Percentiles rank a stretch among this genome's conserved stretches.
Evolutionary conservation across 208 protist species (phyloP).

Genomic region (Acanthamoeba castellanii): DNA sequence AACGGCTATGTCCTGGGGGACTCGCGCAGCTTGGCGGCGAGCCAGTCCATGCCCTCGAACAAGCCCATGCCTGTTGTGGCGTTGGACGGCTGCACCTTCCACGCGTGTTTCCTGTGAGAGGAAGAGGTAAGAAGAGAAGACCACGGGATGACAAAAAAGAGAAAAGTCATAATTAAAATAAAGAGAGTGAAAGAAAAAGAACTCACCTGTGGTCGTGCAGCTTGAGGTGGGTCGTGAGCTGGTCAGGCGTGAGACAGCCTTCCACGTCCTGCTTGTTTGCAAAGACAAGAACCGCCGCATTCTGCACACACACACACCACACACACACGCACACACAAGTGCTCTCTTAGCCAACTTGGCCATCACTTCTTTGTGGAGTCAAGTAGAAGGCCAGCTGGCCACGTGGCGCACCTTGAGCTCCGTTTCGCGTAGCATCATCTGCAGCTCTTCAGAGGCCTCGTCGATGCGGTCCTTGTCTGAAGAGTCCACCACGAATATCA

Average conservation of each 20-base stretch:
- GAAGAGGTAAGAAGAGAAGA: too few relatives aligned
- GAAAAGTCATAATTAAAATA: not conserved
- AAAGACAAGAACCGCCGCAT: slow-evolving; percentile 88
- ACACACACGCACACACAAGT: too few relatives aligned
- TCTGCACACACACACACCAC: not conserved
- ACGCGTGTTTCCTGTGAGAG: slow-evolving; percentile 73
- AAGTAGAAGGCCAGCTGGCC: not conserved
- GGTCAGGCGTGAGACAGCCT: not conserved
- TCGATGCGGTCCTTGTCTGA: slow-evolving; percentile 89
- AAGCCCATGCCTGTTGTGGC: slow-evolving; percentile 71
- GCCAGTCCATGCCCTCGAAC: slow-evolving; percentile 80
- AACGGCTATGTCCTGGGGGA: not conserved
- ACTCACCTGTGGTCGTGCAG: not conserved
- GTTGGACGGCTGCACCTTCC: slow-evolving; percentile 72
- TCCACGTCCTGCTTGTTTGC: slow-evolving; percentile 92
- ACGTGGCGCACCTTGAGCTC: slow-evolving; percentile 87
- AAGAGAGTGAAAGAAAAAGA: not conserved
- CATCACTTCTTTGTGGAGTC: too few relatives aligned
- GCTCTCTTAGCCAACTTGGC: too few relatives aligned
- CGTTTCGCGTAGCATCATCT: slow-evolving; percentile 90
- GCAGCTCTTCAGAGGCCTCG: slow-evolving; percentile 81
- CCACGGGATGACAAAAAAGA: too few relatives aligned
- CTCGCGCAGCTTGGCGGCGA: not conserved
- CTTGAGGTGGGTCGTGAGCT: not conserved
- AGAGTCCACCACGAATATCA: slow-evolving; percentile 92